Evolutionary conservation across 805 yeast species (phyloP).

Genomic region (Yarrowia hollandica): DNA sequence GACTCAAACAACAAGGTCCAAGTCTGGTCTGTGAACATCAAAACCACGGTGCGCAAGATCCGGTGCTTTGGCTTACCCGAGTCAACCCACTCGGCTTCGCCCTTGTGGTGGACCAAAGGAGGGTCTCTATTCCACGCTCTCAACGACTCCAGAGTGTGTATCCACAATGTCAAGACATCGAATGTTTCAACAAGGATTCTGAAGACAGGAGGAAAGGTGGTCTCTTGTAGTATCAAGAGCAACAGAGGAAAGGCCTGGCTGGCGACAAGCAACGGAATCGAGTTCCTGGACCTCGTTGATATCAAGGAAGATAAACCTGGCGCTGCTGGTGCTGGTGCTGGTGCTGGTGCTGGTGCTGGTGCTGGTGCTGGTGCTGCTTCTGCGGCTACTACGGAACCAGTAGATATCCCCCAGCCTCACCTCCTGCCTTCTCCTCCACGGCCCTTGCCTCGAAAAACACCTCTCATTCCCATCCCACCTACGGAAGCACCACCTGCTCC

Average conservation of each 20-base stretch:
- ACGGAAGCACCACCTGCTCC: conserved; percentile 5
- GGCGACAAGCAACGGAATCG: background rate
- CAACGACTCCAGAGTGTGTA: conserved; percentile 13
- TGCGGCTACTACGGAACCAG: no score
- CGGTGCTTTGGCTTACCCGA: conserved; percentile 28
- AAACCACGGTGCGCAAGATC: conserved; percentile 8
- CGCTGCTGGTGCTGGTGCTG: no score
- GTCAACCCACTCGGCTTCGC: background rate
- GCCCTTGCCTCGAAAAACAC: background rate
- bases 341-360: no score
- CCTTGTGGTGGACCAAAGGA: conserved; percentile 22
- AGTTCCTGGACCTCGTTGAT: conserved; percentile 14
- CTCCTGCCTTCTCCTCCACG: conserved; percentile 4
- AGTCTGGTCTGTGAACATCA: conserved; percentile 29
- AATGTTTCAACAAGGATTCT: background rate
- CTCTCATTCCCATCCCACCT: background rate
- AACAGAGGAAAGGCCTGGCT: conserved; percentile 21
- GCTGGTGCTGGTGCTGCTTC: no score
- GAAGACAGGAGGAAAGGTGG: background rate
- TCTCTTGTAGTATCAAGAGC: conserved; percentile 12
- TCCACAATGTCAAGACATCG: conserved; percentile 19
- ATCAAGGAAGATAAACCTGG: no score
- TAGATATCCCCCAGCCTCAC: background rate
- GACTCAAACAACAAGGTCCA: conserved; percentile 29
- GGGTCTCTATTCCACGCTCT: conserved; percentile 10